A percentile compares a stretch with the other conserved stretches of the same genome.
phyloP scores from a whole-genome alignment of 2,329 filamentous ascomycete genomes.

The Sclerotinia glacialis region DNA sequence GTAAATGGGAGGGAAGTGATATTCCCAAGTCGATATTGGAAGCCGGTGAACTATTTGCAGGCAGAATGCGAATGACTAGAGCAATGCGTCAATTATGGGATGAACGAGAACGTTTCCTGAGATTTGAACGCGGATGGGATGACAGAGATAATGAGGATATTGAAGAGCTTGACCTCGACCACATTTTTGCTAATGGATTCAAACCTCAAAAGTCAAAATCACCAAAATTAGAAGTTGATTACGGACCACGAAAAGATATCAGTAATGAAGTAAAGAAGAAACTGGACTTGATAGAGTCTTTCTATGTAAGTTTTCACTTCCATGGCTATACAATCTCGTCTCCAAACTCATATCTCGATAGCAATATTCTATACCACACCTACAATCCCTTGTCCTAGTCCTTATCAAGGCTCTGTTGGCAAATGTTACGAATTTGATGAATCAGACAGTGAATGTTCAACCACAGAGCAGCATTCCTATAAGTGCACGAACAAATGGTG shows the following conservation, averaged over 20 bases:
- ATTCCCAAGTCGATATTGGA: slow-evolving; percentile 93
- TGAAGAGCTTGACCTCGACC: slow-evolving; percentile 45
- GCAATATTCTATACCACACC: slow-evolving; percentile 73
- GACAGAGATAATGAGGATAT: slow-evolving; percentile 43
- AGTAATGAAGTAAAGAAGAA: slow-evolving; percentile 59
- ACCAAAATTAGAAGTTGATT: slow-evolving; percentile 44
- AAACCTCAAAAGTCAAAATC: slow-evolving; percentile 46
- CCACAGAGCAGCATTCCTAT: slow-evolving; percentile 32
- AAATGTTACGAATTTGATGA: slow-evolving; percentile 85
- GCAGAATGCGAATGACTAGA: slow-evolving; percentile 84
- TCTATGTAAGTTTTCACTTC: slow-evolving; percentile 66
- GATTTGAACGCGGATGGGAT: slow-evolving; percentile 88
- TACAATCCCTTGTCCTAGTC: slow-evolving; percentile 92
- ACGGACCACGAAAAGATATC: slow-evolving; percentile 51
- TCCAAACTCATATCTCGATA: slow-evolving; percentile 44
- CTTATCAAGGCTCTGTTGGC: slow-evolving; percentile 82
- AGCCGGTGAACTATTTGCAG: slow-evolving; percentile 87
- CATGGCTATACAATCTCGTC: not conserved
- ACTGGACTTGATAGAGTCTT: slow-evolving; percentile 71
- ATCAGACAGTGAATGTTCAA: slow-evolving; percentile 44
- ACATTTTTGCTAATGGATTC: slow-evolving; percentile 43
- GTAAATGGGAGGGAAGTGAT: slow-evolving; percentile 90
- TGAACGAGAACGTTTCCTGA: slow-evolving; percentile 85
- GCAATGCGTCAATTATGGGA: slow-evolving; percentile 94
- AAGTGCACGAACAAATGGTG: slow-evolving; percentile 33